phyloP scores from a whole-genome alignment of 164 flowering plant species.

The Malania oleifera region DNA sequence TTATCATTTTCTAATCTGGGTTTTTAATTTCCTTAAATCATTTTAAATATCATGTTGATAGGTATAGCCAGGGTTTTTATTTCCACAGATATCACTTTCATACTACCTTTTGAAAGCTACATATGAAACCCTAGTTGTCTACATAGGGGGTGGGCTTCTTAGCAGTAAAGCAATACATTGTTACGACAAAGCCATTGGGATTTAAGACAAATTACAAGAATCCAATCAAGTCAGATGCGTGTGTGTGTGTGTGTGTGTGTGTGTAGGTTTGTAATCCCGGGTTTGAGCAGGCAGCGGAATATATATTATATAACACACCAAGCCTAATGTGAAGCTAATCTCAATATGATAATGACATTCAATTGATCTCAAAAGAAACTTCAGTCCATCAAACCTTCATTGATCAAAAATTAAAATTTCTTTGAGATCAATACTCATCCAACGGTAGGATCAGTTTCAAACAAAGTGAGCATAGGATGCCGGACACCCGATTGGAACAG shows the following conservation, averaged over 20 bases:
- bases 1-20: not conserved
- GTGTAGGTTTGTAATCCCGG: too few species aligned
- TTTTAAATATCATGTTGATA: slow-evolving; percentile 7
- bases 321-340: too few species aligned
- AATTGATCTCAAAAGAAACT: too few species aligned
- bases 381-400: too few species aligned
- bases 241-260: too few species aligned
- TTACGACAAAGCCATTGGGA: not conserved
- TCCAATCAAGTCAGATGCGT: too few species aligned
- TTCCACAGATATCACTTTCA: slow-evolving; percentile 20
- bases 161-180: slow-evolving; percentile 8
- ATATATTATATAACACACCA: too few species aligned
- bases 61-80: slow-evolving; percentile 20
- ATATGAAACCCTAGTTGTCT: slow-evolving; percentile 10
- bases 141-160: slow-evolving; percentile 8
- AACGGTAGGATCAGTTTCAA: slow-evolving; percentile 1
- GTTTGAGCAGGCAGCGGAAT: too few species aligned
- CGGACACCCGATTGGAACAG: too few species aligned
- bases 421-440: not conserved
- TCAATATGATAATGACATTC: too few species aligned
- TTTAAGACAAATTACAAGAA: too few species aligned
- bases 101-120: slow-evolving; percentile 14
- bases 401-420: too few species aligned
- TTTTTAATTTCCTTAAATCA: not conserved
- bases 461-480: not conserved